Conservation (phyloP, 1,284 basidiomycete species). For the Ceratobasidium sp. region DNA sequence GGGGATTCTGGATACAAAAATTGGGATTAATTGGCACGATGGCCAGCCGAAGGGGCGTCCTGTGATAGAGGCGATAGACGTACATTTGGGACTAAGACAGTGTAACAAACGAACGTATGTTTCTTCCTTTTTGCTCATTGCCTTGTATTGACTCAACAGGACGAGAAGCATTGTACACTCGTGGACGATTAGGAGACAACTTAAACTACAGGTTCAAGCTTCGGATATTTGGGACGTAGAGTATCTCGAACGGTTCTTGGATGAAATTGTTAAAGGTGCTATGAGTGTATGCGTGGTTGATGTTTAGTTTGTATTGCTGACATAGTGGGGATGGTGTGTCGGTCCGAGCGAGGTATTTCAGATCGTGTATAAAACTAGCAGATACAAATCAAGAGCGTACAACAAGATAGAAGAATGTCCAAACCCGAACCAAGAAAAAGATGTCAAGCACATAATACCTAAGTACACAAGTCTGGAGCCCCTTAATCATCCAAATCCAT, state of each 20-base stretch:
- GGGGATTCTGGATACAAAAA: slow-evolving; percentile 19
- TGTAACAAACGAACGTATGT: slow-evolving; percentile 27
- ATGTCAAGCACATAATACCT: background rate
- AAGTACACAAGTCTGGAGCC: background rate
- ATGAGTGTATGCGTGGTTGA: slow-evolving; percentile 29
- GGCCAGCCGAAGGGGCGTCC: background rate
- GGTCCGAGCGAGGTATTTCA: background rate
- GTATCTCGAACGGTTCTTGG: slow-evolving; percentile 30
- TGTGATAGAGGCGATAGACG: slow-evolving; percentile 9
- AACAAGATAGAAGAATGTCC: background rate
- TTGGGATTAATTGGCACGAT: slow-evolving; percentile 8
- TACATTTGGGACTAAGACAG: slow-evolving; percentile 33
- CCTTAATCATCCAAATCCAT: slow-evolving; percentile 41
- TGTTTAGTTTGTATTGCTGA: background rate
- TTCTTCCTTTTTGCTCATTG: background rate
- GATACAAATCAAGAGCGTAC: slow-evolving; percentile 7
- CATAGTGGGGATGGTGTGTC: background rate
- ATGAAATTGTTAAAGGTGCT: slow-evolving; percentile 31
- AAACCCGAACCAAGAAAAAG: background rate
- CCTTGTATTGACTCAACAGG: background rate
- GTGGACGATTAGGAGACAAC: slow-evolving; percentile 24
- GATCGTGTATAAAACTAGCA: slow-evolving; percentile 13
- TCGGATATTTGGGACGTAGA: slow-evolving; percentile 31
- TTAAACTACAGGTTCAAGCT: slow-evolving; percentile 31
- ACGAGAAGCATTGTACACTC: slow-evolving; percentile 17